Evolutionary conservation across 1,139 yeast species (phyloP), one percentile per base, ranked within the genome.

Genomic region (Yamadazyma buinensis): DNA sequence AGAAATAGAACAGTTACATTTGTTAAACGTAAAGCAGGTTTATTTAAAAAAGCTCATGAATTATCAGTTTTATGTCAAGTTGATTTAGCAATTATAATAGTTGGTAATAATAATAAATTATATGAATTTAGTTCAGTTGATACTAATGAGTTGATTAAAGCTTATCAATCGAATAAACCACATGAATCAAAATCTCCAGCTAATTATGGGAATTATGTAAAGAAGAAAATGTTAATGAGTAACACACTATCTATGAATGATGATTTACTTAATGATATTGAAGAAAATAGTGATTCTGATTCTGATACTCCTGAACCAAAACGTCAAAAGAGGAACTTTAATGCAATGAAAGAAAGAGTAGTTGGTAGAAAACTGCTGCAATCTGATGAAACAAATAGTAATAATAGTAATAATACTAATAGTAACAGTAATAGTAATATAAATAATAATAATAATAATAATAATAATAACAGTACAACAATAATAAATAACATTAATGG

Each of bases 21-120:
- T 58, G 87, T 87, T 44, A 92, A 92, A 59, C 75, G 98, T 37
- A 92, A 90, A 58, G 95, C 95, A 0, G 98, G 98, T 1, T 67
- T 92, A 32, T 90, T 92, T 66, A 92, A 92, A 56, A 92, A 92
- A 59, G 98, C 98, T 1, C 95, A 90, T 54, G 98, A 92, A 59
- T 71, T 92, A 40, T 82, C 97, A 1, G 90, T 90, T 15, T 68
- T 92, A 35, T 90, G 98, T 57, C 94, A 87, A 45, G 95, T 88
- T 7, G 97, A 92, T 54, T 72, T 92, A 33, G 94, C 97, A 2
- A 94, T 92, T 23, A 79, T 92, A 17, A 87, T 92, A 22, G 71
- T 88, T 30, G 95, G 95, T n/a, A 77, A 77, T 52, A 87, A 86
- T 59, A 83, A 85, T 47, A 78, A 77, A 51, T 71, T 85, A 29